A percentile compares a stretch with the other conserved stretches of the same genome.
phyloP scores from a whole-genome alignment of 495 filamentous ascomycete species.

The Pseudotulostoma volvatum region DNA sequence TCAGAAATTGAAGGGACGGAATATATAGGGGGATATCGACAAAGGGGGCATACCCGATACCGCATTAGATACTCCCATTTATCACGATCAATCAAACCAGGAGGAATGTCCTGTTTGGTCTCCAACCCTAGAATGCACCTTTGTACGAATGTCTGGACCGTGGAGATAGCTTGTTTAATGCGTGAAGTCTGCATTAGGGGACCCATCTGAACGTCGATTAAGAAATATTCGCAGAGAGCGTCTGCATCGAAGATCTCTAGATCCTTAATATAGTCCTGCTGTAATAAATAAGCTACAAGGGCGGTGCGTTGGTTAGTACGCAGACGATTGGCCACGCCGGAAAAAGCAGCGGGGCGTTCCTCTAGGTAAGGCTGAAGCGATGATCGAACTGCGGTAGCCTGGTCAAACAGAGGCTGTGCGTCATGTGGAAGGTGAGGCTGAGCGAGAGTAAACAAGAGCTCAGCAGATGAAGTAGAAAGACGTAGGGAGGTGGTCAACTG shows the following conservation, averaged over 20 bases:
- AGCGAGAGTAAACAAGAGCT: too few species aligned
- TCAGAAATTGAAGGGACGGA: too few species aligned
- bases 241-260: slow-evolving; percentile 9
- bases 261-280: slow-evolving; percentile 1
- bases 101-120: background rate
- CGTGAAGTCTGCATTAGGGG: slow-evolving; percentile 15
- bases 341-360: too few species aligned
- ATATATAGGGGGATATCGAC: too few species aligned
- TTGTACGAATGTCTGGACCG: slow-evolving; percentile 20
- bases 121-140: slow-evolving; percentile 24
- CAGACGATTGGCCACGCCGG: too few species aligned
- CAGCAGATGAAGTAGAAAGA: too few species aligned
- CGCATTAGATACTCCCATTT: slow-evolving; percentile 13
- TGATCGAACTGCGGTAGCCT: too few species aligned
- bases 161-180: slow-evolving; percentile 23
- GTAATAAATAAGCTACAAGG: slow-evolving; percentile 10
- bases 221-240: slow-evolving; percentile 19
- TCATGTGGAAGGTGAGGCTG: too few species aligned
- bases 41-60: too few species aligned
- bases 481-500: too few species aligned
- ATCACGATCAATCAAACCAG: slow-evolving; percentile 5
- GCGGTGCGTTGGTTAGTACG: slow-evolving; percentile 7
- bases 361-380: too few species aligned
- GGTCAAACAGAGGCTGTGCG: too few species aligned
- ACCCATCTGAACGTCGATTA: slow-evolving; percentile 23